Evolutionary conservation across 495 filamentous ascomycete species (phyloP).

Genomic region (Parachaetomium inaequale): DNA sequence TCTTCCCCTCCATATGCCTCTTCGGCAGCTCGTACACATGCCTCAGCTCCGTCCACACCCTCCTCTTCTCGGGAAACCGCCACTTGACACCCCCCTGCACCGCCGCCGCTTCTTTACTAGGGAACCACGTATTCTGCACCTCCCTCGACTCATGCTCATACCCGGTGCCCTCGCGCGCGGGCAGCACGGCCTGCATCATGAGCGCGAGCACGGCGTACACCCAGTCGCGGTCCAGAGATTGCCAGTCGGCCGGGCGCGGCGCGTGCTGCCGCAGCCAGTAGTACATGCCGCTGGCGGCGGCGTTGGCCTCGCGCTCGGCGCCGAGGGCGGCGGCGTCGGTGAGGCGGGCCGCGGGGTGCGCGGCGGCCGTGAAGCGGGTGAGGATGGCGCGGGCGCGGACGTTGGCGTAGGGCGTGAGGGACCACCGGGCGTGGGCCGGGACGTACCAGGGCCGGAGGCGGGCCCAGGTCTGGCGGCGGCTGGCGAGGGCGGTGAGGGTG

Average conservation of each 20-base stretch:
- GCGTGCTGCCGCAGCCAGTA: not conserved
- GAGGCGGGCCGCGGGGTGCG: not conserved
- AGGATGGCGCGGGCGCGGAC: not conserved
- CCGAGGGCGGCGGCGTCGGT: not conserved
- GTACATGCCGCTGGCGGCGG: not conserved
- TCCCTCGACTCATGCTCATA: not conserved
- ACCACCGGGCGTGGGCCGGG: not conserved
- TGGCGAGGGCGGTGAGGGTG: not conserved
- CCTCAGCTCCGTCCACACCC: too few relatives aligned
- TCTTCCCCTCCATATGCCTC: not conserved
- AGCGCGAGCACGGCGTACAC: not conserved
- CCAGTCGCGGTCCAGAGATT: not conserved
- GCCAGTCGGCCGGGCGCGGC: not conserved
- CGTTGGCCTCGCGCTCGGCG: not conserved
- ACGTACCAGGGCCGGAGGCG: constrained; percentile 2
- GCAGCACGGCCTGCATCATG: constrained; percentile 6
- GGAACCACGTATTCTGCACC: not conserved
- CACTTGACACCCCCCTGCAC: not conserved
- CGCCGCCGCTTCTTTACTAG: not conserved
- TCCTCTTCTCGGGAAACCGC: not conserved
- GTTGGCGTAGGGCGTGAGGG: constrained; percentile 5
- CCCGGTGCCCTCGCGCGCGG: not conserved
- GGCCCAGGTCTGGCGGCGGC: not conserved
- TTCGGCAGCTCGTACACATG: not conserved
- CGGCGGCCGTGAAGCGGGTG: not conserved